phyloP scores from a whole-genome alignment of 306 rosid genomes.

The Quercus ilex region DNA sequence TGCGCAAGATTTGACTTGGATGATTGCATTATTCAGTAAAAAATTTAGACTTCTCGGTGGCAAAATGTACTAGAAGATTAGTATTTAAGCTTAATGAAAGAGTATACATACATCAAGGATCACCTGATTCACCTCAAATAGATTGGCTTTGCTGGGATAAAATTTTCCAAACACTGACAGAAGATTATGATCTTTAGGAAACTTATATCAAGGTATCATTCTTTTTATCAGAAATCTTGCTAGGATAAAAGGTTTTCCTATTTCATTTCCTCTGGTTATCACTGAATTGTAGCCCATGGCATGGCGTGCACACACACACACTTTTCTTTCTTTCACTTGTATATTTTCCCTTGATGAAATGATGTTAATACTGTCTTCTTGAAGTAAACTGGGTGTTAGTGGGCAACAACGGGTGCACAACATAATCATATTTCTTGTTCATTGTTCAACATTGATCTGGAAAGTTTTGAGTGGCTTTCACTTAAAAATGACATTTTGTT shows the following conservation, averaged over 20 bases:
- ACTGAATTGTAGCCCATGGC: conserved; percentile 18
- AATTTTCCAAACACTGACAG: neutral
- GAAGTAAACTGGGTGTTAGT: too few species aligned
- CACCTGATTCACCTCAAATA: neutral
- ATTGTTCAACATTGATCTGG: neutral
- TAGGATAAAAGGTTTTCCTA: neutral
- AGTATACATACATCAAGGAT: neutral
- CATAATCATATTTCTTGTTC: neutral
- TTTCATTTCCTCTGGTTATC: neutral
- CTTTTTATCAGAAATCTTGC: neutral
- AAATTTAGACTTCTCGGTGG: too few species aligned
- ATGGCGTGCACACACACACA: neutral
- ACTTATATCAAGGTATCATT: neutral
- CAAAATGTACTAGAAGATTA: too few species aligned
- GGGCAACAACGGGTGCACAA: neutral
- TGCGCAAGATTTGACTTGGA: too few species aligned
- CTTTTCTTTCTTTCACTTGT: too few species aligned
- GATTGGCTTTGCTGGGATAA: neutral
- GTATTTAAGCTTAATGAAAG: too few species aligned
- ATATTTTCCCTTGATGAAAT: too few species aligned
- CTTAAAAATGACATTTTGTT: conserved; percentile 23
- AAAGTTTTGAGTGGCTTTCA: conserved; percentile 1
- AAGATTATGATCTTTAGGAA: neutral
- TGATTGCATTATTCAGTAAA: neutral
- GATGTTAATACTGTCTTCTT: too few species aligned